Percentiles rank a stretch among this genome's conserved stretches.
Conservation (phyloP, 129 eudicot species). For the Pulicaria dysenterica region DNA sequence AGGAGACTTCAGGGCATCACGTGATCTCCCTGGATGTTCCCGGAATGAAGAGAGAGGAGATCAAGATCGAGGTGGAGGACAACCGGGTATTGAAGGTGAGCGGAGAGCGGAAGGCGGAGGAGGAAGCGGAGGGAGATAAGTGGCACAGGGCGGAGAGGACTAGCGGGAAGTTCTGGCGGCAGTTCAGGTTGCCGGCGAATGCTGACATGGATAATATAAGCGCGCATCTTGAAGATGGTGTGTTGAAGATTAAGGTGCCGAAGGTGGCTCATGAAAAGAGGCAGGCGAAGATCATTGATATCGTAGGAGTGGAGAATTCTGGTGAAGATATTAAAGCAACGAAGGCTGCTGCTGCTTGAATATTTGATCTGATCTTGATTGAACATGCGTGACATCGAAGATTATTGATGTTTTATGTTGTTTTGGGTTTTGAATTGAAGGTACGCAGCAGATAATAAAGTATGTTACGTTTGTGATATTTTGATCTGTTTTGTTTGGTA, state of each 20-base stretch:
- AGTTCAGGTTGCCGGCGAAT: conserved; percentile 50
- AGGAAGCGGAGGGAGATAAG: conserved; percentile 41
- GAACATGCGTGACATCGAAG: too few relatives aligned
- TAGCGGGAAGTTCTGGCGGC: conserved; percentile 56
- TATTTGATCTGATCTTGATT: too few relatives aligned
- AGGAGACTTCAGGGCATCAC: conserved; percentile 43
- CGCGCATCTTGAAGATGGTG: conserved; percentile 48
- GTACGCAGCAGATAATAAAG: too few relatives aligned
- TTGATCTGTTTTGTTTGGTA: too few relatives aligned
- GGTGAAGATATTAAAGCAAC: conserved; percentile 39
- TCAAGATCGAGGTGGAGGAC: conserved; percentile 59
- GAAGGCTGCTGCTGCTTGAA: background rate
- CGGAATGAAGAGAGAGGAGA: conserved; percentile 44
- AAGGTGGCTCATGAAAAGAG: conserved; percentile 46
- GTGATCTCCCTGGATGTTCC: conserved; percentile 47
- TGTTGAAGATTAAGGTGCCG: conserved; percentile 42
- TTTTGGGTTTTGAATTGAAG: too few relatives aligned
- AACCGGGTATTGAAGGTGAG: conserved; percentile 43
- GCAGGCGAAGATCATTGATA: conserved; percentile 40
- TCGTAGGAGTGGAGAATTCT: conserved; percentile 6
- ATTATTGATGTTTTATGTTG: too few relatives aligned
- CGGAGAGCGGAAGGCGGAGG: conserved; percentile 45
- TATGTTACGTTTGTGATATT: too few relatives aligned
- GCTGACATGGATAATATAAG: conserved; percentile 44
- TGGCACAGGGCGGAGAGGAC: conserved; percentile 62